Conservation (phyloP, 805 yeast species). For the Pichia heedii region DNA sequence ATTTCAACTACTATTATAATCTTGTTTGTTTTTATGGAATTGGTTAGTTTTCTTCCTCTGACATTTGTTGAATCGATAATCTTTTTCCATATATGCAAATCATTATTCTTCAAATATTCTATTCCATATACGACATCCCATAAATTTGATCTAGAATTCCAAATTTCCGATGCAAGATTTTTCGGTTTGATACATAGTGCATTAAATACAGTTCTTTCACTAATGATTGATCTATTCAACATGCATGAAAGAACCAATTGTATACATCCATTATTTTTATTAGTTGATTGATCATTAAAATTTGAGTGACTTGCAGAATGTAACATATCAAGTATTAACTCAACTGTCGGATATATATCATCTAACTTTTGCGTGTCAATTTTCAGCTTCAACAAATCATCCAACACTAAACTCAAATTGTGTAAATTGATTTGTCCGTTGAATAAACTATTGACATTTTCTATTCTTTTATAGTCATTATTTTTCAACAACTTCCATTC, state of each 20-base stretch:
- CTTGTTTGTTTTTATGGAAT: constrained; percentile 11
- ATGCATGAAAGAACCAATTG: neutral
- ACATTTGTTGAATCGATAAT: constrained; percentile 40
- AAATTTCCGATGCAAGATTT: constrained; percentile 4
- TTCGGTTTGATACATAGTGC: constrained; percentile 4
- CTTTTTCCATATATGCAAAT: constrained; percentile 55
- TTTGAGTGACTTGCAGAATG: neutral
- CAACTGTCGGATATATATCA: neutral
- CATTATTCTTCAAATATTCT: constrained; percentile 4
- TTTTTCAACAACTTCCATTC: constrained; percentile 3
- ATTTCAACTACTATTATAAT: constrained; percentile 16
- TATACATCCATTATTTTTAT: neutral
- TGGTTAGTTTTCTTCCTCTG: constrained; percentile 27
- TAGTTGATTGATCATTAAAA: neutral
- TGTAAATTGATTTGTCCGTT: constrained; percentile 3
- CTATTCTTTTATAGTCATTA: neutral
- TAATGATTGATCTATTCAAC: neutral
- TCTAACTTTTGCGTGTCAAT: neutral
- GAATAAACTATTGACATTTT: neutral
- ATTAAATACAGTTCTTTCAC: constrained; percentile 3
- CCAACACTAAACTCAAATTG: neutral
- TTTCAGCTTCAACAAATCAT: neutral
- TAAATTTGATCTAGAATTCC: constrained; percentile 6
- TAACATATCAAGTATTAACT: constrained; percentile 1
- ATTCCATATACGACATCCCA: constrained; percentile 12